Base-by-base conservation (phyloP, 2,329 filamentous ascomycete genomes). In the Acephala macrosclerotiorum region DNA sequence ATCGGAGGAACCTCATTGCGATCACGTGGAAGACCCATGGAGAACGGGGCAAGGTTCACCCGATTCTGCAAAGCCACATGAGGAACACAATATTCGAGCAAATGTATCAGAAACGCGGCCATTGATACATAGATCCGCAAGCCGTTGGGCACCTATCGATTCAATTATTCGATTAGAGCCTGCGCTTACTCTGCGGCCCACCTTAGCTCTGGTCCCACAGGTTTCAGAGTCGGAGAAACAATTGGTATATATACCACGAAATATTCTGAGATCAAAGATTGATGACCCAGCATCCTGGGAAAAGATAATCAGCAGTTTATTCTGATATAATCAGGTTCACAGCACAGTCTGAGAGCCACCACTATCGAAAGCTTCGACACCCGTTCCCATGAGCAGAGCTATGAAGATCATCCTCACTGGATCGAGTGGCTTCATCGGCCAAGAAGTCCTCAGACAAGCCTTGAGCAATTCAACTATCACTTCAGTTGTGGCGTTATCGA, bases 361-460 rank as follows among this genome's bases (percentile, higher is more conserved):
- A n/a, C 16, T 2, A 42, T 7, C 40, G 7, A 18, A 42, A 42
- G 40, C 40, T 42, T 5, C 16, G n/a, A 18, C 40, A n/a, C 40
- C 40, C 16, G 16, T 42, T 40, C 18, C 4, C 57, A 29, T 38
- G 38, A 42, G 7, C n/a, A 42, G 29, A 61, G 33, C 9, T 14
- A 66, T 89, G 86, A 88, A 89, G 73, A 78, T 89, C 70, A 83
- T 89, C 67, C 77, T 89, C 45, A 81, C 84, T 5, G 87, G 87
- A 57, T 79, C 80, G 25, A 89, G 85, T 22, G 87, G 87, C 69
- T 82, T 83, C 71, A 80, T 87, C 63, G 87, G 87, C 61, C 72
- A 78, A 33, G 83, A 84, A 70, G 80, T 88, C 33, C 80, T 89
- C 61, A 75, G 78, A 4, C 81, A 84, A 69, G 84, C 83, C 70